phyloP scores from a whole-genome alignment of 805 yeast species.

The Candida michaelii region DNA sequence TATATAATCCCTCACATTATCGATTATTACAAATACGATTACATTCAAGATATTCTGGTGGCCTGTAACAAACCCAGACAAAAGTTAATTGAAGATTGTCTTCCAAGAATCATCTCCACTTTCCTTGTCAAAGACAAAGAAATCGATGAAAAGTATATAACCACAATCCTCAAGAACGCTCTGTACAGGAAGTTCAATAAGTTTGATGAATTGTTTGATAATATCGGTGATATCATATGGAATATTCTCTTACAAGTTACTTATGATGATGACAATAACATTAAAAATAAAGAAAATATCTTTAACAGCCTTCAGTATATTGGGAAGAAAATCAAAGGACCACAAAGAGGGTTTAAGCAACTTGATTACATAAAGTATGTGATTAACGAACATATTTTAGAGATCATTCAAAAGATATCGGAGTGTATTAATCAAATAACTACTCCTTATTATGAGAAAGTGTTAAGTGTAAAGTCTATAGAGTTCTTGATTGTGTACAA shows the following conservation, averaged over 20 bases:
- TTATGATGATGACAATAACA: conserved; percentile 27
- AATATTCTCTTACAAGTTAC: conserved; percentile 32
- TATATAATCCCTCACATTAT: conserved; percentile 77
- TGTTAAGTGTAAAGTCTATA: conserved; percentile 71
- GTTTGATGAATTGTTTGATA: conserved; percentile 30
- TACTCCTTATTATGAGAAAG: conserved; percentile 69
- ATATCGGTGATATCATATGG: conserved; percentile 41
- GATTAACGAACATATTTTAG: conserved; percentile 62
- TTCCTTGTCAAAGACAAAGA: conserved; percentile 51
- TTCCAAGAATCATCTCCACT: conserved; percentile 57
- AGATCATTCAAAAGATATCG: conserved; percentile 75
- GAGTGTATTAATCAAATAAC: conserved; percentile 75
- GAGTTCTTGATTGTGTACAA: conserved; percentile 59
- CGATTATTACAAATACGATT: conserved; percentile 62
- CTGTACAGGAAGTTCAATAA: conserved; percentile 42
- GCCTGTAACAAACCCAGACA: conserved; percentile 46
- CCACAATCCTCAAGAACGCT: conserved; percentile 52
- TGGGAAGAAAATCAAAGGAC: conserved; percentile 25
- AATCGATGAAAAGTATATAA: conserved; percentile 50
- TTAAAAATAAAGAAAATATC: conserved; percentile 35
- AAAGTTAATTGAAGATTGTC: conserved; percentile 47
- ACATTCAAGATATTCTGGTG: conserved; percentile 61
- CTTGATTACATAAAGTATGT: conserved; percentile 24
- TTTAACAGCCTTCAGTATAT: conserved; percentile 44
- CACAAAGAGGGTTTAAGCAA: conserved; percentile 15